Conservation (phyloP, 257 asterid genomes). For the Salvia rosmarinus region DNA sequence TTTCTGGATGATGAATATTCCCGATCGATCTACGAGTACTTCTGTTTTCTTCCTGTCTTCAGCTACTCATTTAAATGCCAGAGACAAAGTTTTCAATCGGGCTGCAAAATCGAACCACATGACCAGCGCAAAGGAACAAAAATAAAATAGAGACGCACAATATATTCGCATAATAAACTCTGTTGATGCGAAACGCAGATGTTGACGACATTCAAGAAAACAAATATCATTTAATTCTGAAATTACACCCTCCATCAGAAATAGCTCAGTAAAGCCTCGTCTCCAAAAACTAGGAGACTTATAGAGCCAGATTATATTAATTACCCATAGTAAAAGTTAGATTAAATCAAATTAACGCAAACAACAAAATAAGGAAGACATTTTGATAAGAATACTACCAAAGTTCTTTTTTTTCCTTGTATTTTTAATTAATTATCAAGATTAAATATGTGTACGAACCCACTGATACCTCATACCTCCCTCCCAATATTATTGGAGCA, state of each 20-base stretch:
- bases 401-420: not conserved
- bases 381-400: too few relatives aligned
- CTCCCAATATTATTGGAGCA: constrained; percentile 53
- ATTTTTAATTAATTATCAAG: not conserved
- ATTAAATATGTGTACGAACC: constrained; percentile 47
- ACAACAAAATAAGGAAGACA: too few relatives aligned
- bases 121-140: not conserved
- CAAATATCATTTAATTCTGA: not conserved
- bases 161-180: not conserved
- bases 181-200: not conserved
- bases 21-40: not conserved
- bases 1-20: not conserved
- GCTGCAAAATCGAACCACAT: not conserved
- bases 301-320: too few relatives aligned
- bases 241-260: not conserved
- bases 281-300: not conserved
- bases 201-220: not conserved
- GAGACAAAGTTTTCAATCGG: constrained; percentile 10
- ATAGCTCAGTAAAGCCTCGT: not conserved
- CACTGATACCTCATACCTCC: constrained; percentile 75
- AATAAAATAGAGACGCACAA: not conserved
- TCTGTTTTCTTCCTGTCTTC: not conserved
- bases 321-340: too few relatives aligned
- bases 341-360: too few relatives aligned
- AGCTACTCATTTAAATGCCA: not conserved